These are phyloP conservation scores for Anacardium occidentale DNA, from an alignment of 345 rosid genomes.

Conservation along the genomic window DNA sequence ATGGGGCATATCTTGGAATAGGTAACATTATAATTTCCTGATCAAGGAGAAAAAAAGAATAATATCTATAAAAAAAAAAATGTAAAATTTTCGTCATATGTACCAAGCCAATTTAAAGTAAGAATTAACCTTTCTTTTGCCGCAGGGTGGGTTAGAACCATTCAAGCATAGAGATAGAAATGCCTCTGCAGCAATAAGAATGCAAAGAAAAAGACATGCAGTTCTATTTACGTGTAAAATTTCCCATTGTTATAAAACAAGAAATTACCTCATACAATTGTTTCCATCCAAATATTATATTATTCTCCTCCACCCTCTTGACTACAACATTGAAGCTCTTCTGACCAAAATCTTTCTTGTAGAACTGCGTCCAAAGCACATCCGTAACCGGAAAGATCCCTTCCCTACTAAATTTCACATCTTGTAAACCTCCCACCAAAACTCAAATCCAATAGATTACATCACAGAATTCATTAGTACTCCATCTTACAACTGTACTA, in stretches of 20 bases:
- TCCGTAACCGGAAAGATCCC: constrained; percentile 83
- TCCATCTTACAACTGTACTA: constrained; percentile 48
- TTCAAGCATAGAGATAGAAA: too few species aligned
- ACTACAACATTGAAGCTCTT: constrained; percentile 32
- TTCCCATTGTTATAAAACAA: too few species aligned
- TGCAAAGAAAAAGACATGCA: not conserved
- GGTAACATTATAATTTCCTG: too few species aligned
- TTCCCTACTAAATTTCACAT: constrained; percentile 46
- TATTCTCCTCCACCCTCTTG: constrained; percentile 56
- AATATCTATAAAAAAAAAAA: not conserved
- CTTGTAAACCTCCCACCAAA: not conserved
- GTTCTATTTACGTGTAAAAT: too few species aligned
- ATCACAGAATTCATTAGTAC: not conserved
- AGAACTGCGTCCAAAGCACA: constrained; percentile 74
- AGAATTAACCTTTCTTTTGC: too few species aligned
- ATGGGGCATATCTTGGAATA: constrained; percentile 9
- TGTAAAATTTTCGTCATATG: not conserved
- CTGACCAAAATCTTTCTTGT: constrained; percentile 53
- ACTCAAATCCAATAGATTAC: not conserved
- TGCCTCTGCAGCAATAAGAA: too few species aligned
- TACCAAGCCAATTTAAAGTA: too few species aligned
- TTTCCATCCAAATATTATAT: constrained; percentile 61
- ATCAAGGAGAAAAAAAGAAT: too few species aligned
- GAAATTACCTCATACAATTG: constrained; percentile 61
- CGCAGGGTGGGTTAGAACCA: too few species aligned